Base-by-base conservation (phyloP, 805 yeast species). In the Cyberlindnera saturnus region DNA sequence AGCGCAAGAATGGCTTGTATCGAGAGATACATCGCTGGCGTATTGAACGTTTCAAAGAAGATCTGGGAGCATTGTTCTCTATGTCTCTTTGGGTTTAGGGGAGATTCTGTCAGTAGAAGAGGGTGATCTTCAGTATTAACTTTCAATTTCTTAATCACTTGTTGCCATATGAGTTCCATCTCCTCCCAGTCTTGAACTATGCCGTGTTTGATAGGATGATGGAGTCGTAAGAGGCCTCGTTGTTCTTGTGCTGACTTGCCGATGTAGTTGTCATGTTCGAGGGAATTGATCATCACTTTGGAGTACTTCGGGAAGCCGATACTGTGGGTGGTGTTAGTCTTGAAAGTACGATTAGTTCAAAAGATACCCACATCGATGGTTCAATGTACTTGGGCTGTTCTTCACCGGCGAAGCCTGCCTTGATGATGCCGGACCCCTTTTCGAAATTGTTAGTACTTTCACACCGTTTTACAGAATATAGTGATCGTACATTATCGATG, bases 371-470 rank as follows among this genome's bases (percentile, higher is more conserved):
- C 61, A 82, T 63, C 18, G 87, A 66, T 3, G 89, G 79, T 26
- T 79, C 77, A 51, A 71, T 72, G 36, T 75, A 62, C 53, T 78
- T 74, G 3, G 98, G 98, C 51, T 70, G 74, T 39, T 87, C 93
- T 51, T 86, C 95, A 18, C 97, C 96, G 0, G 96, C 95, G 62
- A 90, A 86, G 1, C 98, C 97, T 1, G 95, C 86, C 59, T 88
- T 85, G 42, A 90, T 69, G 32, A 74, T 73, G 1, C 96, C 95
- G 3, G 96, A 82, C 7, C 98, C 96, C 70, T 67, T 16, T 8
- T 14, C 33, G 17, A 32, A 13, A 16, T 13, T n/a, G 42, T 45
- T 44, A 44, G 47, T 44, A 15, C 15, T 33, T 26, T 10, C 9
- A 28, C 32, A 9, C 20, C 23, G 13, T 11, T 11, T 11, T 11